Percentiles rank a stretch among this genome's conserved stretches.
Evolutionary conservation across 495 filamentous ascomycete genomes (phyloP).

Genomic region (Chaetomidium leptoderma): DNA sequence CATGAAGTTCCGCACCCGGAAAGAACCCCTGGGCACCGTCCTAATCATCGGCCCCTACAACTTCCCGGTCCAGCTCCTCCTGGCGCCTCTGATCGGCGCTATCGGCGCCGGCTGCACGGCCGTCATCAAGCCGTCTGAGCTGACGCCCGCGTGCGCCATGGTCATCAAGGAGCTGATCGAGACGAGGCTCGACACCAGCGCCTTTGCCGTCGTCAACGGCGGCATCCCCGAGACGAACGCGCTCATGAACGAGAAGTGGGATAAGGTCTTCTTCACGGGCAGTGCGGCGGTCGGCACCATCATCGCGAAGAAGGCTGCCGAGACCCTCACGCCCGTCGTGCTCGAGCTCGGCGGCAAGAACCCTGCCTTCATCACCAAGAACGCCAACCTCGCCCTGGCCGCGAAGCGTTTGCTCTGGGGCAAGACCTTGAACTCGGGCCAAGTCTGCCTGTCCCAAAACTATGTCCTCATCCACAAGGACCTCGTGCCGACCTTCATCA

Average conservation of each 20-base stretch:
- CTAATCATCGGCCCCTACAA: conserved; percentile 92
- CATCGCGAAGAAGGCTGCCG: conserved; percentile 86
- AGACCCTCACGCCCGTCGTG: conserved; percentile 80
- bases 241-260: conserved; percentile 84
- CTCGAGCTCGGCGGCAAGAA: conserved; percentile 90
- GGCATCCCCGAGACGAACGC: conserved; percentile 72
- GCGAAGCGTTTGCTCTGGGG: conserved; percentile 82
- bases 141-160: conserved; percentile 67
- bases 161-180: conserved; percentile 73
- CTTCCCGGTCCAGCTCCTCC: conserved; percentile 75
- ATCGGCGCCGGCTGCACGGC: conserved; percentile 89
- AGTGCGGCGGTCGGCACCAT: conserved; percentile 71
- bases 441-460: conserved; percentile 86
- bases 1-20: conserved; percentile 71
- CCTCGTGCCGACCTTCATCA: conserved; percentile 65
- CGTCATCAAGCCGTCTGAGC: conserved; percentile 85
- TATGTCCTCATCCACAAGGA: conserved; percentile 78
- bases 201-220: conserved; percentile 77
- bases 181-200: conserved; percentile 67
- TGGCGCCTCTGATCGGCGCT: conserved; percentile 80
- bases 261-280: conserved; percentile 97
- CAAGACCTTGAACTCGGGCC: conserved; percentile 79
- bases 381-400: conserved; percentile 74
- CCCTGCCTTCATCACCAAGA: conserved; percentile 81
- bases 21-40: conserved; percentile 81